A percentile compares a stretch with the other conserved stretches of the same genome.
Conservation (phyloP, 2,329 filamentous ascomycete species). For the Tolypocladium ovalisporum region DNA sequence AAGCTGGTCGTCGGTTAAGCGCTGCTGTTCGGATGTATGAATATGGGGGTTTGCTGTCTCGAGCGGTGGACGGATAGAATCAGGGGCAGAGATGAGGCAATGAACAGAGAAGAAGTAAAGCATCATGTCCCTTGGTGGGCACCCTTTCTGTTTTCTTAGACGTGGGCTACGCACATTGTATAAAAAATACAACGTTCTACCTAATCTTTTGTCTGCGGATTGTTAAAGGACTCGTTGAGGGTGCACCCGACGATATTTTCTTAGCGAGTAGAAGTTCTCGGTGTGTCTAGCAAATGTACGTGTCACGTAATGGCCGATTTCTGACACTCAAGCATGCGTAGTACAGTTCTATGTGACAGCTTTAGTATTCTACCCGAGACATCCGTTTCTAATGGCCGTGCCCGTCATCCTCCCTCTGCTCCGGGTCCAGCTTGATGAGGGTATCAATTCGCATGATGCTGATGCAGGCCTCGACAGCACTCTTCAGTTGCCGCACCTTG, state of each 20-base stretch:
- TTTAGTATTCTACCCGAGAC: background rate
- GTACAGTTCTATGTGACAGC: background rate
- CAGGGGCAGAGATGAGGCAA: slow-evolving; percentile 5
- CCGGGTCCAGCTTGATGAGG: slow-evolving; percentile 93
- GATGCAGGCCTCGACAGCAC: slow-evolving; percentile 95
- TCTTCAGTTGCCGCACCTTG: slow-evolving; percentile 97
- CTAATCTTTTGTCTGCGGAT: background rate
- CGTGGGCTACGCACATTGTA: slow-evolving; percentile 24
- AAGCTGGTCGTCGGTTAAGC: slow-evolving; percentile 85
- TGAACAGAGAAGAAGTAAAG: slow-evolving; percentile 1
- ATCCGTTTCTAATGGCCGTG: slow-evolving; percentile 57
- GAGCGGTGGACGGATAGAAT: slow-evolving; percentile 7
- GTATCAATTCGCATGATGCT: slow-evolving; percentile 99
- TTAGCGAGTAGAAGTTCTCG: too few species aligned
- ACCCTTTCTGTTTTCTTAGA: slow-evolving; percentile 21
- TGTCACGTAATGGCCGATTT: background rate
- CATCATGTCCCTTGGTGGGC: slow-evolving; percentile 10
- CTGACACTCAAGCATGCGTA: background rate
- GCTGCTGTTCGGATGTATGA: slow-evolving; percentile 8
- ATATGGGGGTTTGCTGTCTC: slow-evolving; percentile 3
- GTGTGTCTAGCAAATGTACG: background rate
- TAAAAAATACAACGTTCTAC: slow-evolving; percentile 25
- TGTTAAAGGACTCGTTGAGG: background rate
- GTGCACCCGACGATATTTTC: too few species aligned
- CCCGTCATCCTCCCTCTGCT: slow-evolving; percentile 68